Evolutionary conservation across 257 asterid species (phyloP).

Genomic region (Rehmannia glutinosa): DNA sequence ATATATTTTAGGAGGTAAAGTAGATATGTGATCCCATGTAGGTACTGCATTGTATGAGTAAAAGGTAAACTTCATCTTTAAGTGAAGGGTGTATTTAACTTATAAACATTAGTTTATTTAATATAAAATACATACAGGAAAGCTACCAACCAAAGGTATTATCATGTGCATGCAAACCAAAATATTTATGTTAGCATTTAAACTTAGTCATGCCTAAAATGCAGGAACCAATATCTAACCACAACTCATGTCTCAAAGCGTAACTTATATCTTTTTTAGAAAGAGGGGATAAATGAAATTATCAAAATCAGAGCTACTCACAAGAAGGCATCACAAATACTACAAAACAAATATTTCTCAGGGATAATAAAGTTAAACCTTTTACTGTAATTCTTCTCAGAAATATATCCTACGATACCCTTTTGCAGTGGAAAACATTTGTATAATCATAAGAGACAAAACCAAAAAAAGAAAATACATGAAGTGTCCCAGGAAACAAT

Average conservation of each 20-base stretch:
- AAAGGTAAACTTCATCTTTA: not conserved
- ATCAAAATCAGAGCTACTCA: not conserved
- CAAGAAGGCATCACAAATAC: not conserved
- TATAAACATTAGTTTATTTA: not conserved
- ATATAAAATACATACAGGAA: not conserved
- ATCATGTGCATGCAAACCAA: not conserved
- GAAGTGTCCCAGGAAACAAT: not conserved
- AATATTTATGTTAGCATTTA: slow-evolving; percentile 8
- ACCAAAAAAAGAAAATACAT: not conserved
- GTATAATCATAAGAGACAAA: not conserved
- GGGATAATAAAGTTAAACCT: not conserved
- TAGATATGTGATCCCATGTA: not conserved
- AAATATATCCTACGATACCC: not conserved
- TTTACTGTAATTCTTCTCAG: not conserved
- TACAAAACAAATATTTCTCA: not conserved
- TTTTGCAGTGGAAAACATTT: not conserved
- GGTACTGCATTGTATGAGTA: not conserved
- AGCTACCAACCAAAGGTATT: not conserved
- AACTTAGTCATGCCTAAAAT: not conserved
- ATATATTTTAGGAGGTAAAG: not conserved
- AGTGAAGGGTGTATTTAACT: not conserved
- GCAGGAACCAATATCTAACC: not conserved
- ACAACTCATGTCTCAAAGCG: not conserved
- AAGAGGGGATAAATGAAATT: not conserved
- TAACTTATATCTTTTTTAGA: not conserved